Evolutionary conservation across 345 rosid species (phyloP).

Genomic region (Hypericum androsaemum): DNA sequence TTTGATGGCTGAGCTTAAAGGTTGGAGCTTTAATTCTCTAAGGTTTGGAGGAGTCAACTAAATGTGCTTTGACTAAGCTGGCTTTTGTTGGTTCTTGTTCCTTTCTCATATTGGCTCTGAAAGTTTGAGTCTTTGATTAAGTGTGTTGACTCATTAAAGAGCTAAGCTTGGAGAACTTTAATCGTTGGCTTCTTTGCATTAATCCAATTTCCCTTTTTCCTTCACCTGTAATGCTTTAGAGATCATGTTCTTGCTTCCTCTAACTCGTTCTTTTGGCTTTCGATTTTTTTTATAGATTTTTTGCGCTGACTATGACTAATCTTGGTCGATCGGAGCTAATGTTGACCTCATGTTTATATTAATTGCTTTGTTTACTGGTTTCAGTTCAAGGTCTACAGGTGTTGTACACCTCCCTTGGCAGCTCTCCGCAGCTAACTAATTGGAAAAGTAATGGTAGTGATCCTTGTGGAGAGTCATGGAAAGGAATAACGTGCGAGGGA

Average conservation of each 20-base stretch:
- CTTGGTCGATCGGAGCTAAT: not conserved
- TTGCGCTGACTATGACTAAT: not conserved
- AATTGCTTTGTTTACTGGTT: conserved; percentile 1
- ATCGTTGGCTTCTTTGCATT: too few relatives aligned
- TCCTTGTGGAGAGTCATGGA: conserved; percentile 98
- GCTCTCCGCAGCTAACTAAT: conserved; percentile 70
- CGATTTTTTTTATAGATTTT: not conserved
- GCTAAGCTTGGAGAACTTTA: too few relatives aligned
- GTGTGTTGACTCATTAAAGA: too few relatives aligned
- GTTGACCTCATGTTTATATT: not conserved
- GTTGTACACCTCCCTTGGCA: conserved; percentile 63
- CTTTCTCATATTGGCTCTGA: not conserved
- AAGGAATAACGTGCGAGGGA: conserved; percentile 75
- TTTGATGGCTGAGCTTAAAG: conserved; percentile 10
- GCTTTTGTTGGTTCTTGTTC: not conserved
- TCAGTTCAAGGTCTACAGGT: conserved; percentile 91
- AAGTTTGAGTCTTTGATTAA: too few relatives aligned
- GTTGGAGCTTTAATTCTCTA: conserved; percentile 1
- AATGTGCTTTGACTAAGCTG: not conserved
- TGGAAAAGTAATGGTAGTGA: conserved; percentile 79
- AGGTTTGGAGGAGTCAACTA: conserved; percentile 5
- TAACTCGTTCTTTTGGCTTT: too few relatives aligned
- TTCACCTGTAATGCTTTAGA: too few relatives aligned
- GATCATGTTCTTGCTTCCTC: too few relatives aligned
- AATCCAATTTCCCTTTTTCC: too few relatives aligned